Evolutionary conservation across 2,329 filamentous ascomycete genomes (phyloP), one percentile per base, ranked within the genome.

Genomic region (Pestalotiopsis sp.): DNA sequence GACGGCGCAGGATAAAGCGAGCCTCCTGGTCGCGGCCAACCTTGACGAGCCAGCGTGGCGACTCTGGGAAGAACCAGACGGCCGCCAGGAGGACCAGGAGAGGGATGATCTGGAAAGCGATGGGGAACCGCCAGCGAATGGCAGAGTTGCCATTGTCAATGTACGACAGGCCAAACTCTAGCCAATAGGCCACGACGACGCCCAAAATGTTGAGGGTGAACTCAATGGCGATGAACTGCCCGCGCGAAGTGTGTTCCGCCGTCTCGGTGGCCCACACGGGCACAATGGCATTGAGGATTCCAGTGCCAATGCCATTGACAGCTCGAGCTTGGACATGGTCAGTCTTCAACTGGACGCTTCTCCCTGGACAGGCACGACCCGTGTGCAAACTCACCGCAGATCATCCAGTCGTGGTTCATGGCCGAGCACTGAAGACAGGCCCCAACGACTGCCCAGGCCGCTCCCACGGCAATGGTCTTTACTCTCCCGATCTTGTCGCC

Each of bases 191-290:
- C 45, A 90, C 82, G 23, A 90, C 87, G 0, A 92, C 89, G 73
- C 91, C 91, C 62, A 92, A 89, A 70, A 93, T 92, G 75, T 93
- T 93, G 9, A 93, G 78, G 0, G 90, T 93, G 71, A 93, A 93
- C 73, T 93, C 91, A 66, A 92, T 89, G 11, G 90, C 89, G 68
- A 93, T 88, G 71, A 92, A 92, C 62, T 89, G 85, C 5, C 92
- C 92, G 56, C 92, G 86, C 2, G 87, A 90, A 0, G 86, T 92
- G 74, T 92, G 89, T 52, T 91, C 87, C 0, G 90, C 88, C 0
- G 88, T 91, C 77, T 93, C 91, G 0, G 91, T 91, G 0, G 90
- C 90, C 90, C 90, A 93, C 3, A 92, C 90, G 0, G 91, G 91
- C 0, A 91, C 87, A 70, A 93, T 92, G 7, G 90, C 87, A 74